Percentiles rank a stretch among this genome's conserved stretches.
Evolutionary conservation across 345 rosid species (phyloP).

Genomic region (Salix suchowensis): DNA sequence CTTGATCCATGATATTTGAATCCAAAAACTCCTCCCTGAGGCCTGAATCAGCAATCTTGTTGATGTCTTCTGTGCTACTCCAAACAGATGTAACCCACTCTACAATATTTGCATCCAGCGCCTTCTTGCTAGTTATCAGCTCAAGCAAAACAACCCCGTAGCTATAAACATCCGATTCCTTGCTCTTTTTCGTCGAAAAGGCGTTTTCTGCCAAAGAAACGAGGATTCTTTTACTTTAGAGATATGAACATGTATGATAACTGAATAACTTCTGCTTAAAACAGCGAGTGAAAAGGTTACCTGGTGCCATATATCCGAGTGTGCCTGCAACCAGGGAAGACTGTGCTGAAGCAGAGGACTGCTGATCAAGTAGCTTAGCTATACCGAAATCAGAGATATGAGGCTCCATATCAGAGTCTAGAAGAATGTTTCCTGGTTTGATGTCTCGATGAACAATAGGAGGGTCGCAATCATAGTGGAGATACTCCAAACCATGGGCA

Average conservation of each 20-base stretch:
- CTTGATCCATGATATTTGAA: conserved; percentile 46
- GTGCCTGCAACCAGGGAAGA: conserved; percentile 52
- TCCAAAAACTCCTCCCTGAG: conserved; percentile 48
- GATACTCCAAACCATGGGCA: conserved; percentile 76
- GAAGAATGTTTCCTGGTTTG: conserved; percentile 72
- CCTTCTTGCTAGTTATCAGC: conserved; percentile 22
- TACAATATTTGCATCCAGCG: conserved; percentile 33
- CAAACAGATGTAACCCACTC: conserved; percentile 45
- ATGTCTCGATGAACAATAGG: conserved; percentile 73
- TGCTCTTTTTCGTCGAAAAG: conserved; percentile 41
- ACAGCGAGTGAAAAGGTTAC: conserved; percentile 25
- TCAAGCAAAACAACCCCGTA: conserved; percentile 25
- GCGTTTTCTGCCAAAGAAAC: conserved; percentile 52
- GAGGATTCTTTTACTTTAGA: not conserved
- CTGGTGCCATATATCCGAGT: conserved; percentile 78
- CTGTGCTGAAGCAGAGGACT: conserved; percentile 35
- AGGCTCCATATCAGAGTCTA: conserved; percentile 69
- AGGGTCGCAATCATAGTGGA: conserved; percentile 73
- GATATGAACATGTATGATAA: not conserved
- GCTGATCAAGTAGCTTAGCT: conserved; percentile 56
- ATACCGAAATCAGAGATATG: conserved; percentile 81
- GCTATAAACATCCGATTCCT: conserved; percentile 27
- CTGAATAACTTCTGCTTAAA: not conserved
- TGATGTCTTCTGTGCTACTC: conserved; percentile 35
- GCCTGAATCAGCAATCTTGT: conserved; percentile 37